These are phyloP conservation scores for Lodderomyces parapsilosis DNA, from an alignment of 1,139 yeast species.

Conservation along the genomic window DNA sequence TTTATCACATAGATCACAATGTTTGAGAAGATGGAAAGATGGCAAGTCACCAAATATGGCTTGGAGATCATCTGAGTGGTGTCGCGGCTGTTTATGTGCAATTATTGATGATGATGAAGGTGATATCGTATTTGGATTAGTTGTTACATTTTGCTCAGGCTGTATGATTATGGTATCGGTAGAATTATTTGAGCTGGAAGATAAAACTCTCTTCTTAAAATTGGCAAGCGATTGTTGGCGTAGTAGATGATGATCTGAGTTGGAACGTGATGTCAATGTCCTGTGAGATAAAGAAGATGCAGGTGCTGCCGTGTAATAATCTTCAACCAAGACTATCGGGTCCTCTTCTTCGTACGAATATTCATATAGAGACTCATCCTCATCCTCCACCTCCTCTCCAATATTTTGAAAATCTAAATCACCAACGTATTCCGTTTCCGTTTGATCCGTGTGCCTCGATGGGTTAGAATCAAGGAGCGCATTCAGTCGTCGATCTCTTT, in stretches of 20 bases:
- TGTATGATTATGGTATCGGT: background rate
- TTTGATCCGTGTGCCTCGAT: background rate
- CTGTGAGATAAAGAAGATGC: background rate
- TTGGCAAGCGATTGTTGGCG: conserved; percentile 40
- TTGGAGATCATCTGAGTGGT: conserved; percentile 30
- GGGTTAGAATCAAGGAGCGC: background rate
- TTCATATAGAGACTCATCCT: conserved; percentile 7
- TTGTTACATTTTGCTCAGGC: background rate
- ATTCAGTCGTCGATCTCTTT: background rate
- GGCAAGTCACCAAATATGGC: conserved; percentile 44
- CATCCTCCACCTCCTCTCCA: conserved; percentile 10
- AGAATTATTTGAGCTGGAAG: background rate
- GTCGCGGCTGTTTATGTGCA: background rate
- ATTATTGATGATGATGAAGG: background rate
- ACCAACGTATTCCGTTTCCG: conserved; percentile 7
- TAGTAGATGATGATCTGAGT: conserved; percentile 13
- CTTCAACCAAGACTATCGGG: conserved; percentile 53
- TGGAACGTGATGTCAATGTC: background rate
- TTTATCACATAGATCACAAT: conserved; percentile 65
- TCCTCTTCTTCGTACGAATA: conserved; percentile 28
- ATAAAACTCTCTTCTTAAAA: conserved; percentile 29
- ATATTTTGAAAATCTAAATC: conserved; percentile 2
- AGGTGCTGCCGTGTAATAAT: conserved; percentile 24
- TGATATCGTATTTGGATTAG: background rate
- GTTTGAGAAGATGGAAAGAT: conserved; percentile 43